phyloP scores from a whole-genome alignment of 805 yeast species.

The Ogataea siamensis region DNA sequence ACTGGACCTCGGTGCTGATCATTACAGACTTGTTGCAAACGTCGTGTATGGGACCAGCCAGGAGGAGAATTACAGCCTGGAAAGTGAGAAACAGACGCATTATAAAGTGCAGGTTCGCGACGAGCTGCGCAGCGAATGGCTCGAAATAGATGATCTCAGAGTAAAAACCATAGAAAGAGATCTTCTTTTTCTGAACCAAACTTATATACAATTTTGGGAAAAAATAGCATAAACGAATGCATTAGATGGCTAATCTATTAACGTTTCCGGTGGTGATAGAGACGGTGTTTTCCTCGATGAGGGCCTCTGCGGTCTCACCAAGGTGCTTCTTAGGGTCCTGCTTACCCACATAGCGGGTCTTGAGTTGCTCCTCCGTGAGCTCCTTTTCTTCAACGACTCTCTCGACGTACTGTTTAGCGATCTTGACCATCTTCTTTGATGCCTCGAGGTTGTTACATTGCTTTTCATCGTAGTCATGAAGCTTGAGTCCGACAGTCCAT shows the following conservation, averaged over 20 bases:
- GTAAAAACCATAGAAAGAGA: constrained; percentile 51
- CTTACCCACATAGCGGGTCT: constrained; percentile 95
- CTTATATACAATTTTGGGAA: constrained; percentile 70
- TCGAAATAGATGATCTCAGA: constrained; percentile 52
- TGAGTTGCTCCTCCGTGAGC: constrained; percentile 80
- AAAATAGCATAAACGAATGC: constrained; percentile 22
- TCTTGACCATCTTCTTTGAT: constrained; percentile 76
- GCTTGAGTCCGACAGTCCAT: constrained; percentile 90
- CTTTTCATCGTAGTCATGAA: constrained; percentile 72
- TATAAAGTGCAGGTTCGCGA: constrained; percentile 54
- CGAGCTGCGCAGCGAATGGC: constrained; percentile 47
- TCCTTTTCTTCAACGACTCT: constrained; percentile 92
- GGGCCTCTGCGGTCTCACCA: constrained; percentile 78
- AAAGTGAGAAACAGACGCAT: constrained; percentile 11
- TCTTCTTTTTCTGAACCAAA: constrained; percentile 58
- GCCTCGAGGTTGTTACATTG: constrained; percentile 74
- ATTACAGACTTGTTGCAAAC: constrained; percentile 49
- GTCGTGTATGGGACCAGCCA: constrained; percentile 33
- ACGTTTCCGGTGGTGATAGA: constrained; percentile 86
- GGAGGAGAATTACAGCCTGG: constrained; percentile 23
- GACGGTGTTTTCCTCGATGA: constrained; percentile 87
- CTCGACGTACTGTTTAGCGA: constrained; percentile 85
- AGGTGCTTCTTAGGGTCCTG: constrained; percentile 99
- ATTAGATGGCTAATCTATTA: constrained; percentile 85
- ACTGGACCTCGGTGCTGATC: constrained; percentile 28